Evolutionary conservation across 495 filamentous ascomycete genomes (phyloP).

Genomic region (Lasiosphaeria hispida): DNA sequence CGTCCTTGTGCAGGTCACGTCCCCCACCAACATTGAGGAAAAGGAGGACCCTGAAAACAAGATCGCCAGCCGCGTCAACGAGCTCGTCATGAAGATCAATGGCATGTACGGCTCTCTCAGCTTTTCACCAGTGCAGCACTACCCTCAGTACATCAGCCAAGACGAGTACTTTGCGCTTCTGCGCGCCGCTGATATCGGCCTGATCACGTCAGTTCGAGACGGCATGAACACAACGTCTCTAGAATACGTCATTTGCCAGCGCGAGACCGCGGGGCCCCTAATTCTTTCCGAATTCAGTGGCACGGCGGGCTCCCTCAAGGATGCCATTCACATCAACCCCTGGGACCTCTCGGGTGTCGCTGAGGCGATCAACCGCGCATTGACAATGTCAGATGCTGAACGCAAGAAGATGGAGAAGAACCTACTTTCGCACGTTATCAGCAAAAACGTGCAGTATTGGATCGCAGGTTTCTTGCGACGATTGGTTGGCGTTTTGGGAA

Average conservation of each 20-base stretch:
- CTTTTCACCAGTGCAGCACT: constrained; percentile 86
- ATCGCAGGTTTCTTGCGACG: constrained; percentile 71
- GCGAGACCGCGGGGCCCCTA: constrained; percentile 75
- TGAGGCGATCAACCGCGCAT: constrained; percentile 70
- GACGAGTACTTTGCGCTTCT: constrained; percentile 91
- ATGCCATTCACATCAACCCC: constrained; percentile 91
- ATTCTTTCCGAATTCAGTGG: constrained; percentile 96
- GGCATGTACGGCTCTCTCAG: constrained; percentile 80
- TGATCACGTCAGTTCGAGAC: constrained; percentile 90
- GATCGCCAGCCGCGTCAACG: constrained; percentile 78
- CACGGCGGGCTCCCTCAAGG: constrained; percentile 78
- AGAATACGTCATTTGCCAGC: constrained; percentile 90
- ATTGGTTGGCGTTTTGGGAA: constrained; percentile 73
- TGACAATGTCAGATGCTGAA: constrained; percentile 65
- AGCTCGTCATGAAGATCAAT: constrained; percentile 85
- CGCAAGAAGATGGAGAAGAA: constrained; percentile 57
- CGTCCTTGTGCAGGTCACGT: constrained; percentile 93
- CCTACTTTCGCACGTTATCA: constrained; percentile 80
- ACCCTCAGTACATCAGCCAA: constrained; percentile 80
- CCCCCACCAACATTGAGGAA: constrained; percentile 73
- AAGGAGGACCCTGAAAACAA: constrained; percentile 68
- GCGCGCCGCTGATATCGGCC: constrained; percentile 78
- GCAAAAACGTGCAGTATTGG: constrained; percentile 80
- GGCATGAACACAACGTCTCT: constrained; percentile 96
- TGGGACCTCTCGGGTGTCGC: constrained; percentile 85